Conservation (phyloP, 1,139 yeast species). For the Kodamaea fungicola region DNA sequence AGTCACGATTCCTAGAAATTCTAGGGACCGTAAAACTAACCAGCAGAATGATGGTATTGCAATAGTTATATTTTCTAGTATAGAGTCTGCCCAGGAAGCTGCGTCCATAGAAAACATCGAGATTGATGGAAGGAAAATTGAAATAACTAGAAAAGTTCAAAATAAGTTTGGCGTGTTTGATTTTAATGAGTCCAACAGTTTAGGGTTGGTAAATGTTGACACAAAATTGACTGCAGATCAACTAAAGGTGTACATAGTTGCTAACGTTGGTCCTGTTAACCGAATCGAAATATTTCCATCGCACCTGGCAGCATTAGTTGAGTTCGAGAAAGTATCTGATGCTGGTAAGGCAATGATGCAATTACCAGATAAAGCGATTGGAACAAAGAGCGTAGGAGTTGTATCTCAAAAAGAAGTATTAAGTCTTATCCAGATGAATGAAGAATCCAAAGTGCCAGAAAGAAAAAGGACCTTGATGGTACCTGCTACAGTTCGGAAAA, state of each 20-base stretch:
- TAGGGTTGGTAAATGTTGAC: slow-evolving; percentile 46
- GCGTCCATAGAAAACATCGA: slow-evolving; percentile 30
- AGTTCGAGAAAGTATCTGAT: slow-evolving; percentile 41
- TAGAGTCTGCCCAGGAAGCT: slow-evolving; percentile 40
- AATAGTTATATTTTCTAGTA: slow-evolving; percentile 43
- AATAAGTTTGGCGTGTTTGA: slow-evolving; percentile 20
- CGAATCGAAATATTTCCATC: slow-evolving; percentile 48
- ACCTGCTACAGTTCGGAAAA: slow-evolving; percentile 17
- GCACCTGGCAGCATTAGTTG: slow-evolving; percentile 50
- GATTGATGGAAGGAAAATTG: slow-evolving; percentile 41
- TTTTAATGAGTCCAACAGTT: slow-evolving; percentile 27
- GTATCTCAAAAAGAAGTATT: slow-evolving; percentile 36
- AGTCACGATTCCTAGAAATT: slow-evolving; percentile 46
- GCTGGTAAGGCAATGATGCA: slow-evolving; percentile 58
- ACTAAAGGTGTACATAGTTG: slow-evolving; percentile 28
- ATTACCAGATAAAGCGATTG: slow-evolving; percentile 41
- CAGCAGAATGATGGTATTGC: slow-evolving; percentile 52
- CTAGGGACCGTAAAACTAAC: slow-evolving; percentile 18
- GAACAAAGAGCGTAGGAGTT: slow-evolving; percentile 30
- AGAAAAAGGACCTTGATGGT: slow-evolving; percentile 11
- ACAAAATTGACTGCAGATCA: slow-evolving; percentile 45
- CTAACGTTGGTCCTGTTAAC: slow-evolving; percentile 32
- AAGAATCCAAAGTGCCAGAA: not conserved
- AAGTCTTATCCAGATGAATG: not conserved
- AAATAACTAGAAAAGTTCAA: slow-evolving; percentile 32